Evolutionary conservation across 2,329 filamentous ascomycete genomes (phyloP).

Genomic region (Sarocladiaceae sp.): DNA sequence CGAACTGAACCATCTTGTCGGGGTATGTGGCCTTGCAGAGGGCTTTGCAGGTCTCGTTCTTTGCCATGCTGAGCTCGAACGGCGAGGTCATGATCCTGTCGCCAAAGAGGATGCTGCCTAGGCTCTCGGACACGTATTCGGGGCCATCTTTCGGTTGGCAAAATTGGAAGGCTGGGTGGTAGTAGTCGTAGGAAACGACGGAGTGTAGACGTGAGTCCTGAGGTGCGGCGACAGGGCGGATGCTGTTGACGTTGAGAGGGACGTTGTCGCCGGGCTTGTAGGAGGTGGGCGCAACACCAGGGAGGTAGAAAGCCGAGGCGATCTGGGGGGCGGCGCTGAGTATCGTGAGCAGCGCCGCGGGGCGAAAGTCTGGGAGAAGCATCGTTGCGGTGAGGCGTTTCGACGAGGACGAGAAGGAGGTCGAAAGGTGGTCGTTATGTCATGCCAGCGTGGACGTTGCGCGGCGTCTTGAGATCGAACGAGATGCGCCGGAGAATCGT

Average conservation of each 20-base stretch:
- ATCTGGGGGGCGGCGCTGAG: slow-evolving; percentile 46
- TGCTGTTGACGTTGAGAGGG: slow-evolving; percentile 84
- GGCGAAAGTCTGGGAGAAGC: slow-evolving; percentile 39
- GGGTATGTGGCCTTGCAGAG: slow-evolving; percentile 66
- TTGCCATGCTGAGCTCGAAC: slow-evolving; percentile 78
- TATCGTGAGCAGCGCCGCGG: slow-evolving; percentile 44
- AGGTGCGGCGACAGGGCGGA: slow-evolving; percentile 75
- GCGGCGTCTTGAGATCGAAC: neutral
- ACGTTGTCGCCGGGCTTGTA: slow-evolving; percentile 77
- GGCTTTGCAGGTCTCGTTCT: slow-evolving; percentile 80
- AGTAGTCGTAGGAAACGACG: slow-evolving; percentile 96
- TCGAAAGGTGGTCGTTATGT: slow-evolving; percentile 14
- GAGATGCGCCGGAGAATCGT: slow-evolving; percentile 2
- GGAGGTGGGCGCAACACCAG: slow-evolving; percentile 88
- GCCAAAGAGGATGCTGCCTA: slow-evolving; percentile 95
- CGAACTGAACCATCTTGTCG: slow-evolving; percentile 63
- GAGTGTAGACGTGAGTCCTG: slow-evolving; percentile 78
- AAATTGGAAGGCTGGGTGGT: slow-evolving; percentile 81
- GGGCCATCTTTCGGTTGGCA: slow-evolving; percentile 74
- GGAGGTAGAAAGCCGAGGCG: slow-evolving; percentile 82
- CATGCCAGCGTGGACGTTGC: slow-evolving; percentile 18
- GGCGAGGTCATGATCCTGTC: slow-evolving; percentile 97
- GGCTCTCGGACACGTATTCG: slow-evolving; percentile 67
- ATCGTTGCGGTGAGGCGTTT: slow-evolving; percentile 25
- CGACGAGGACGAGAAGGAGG: slow-evolving; percentile 2